phyloP scores from a whole-genome alignment of 2,329 filamentous ascomycete species.

The Fusarium torulosum region DNA sequence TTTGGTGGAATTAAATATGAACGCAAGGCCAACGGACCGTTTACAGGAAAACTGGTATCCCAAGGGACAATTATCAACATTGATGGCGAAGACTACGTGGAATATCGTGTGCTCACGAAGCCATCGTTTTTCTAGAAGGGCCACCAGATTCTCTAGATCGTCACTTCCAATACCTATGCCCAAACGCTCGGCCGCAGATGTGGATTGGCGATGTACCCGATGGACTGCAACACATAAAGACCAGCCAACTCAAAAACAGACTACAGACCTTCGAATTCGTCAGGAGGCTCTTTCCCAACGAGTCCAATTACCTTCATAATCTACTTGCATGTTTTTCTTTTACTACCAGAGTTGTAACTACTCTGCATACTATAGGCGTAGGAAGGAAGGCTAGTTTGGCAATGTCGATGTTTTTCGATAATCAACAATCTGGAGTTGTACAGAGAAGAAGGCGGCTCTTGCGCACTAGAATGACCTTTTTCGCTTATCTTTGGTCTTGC shows the following conservation, averaged over 20 bases:
- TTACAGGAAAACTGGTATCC: slow-evolving; percentile 73
- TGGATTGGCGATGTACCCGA: not conserved
- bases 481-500: not conserved
- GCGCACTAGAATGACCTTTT: slow-evolving; percentile 38
- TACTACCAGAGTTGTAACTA: not conserved
- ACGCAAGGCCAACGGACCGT: slow-evolving; percentile 70
- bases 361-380: slow-evolving; percentile 30
- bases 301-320: not conserved
- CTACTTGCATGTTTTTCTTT: not conserved
- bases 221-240: not conserved
- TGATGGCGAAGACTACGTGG: slow-evolving; percentile 75
- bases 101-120: slow-evolving; percentile 74
- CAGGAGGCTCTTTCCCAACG: not conserved
- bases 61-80: slow-evolving; percentile 72
- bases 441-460: slow-evolving; percentile 18
- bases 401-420: slow-evolving; percentile 18
- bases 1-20: slow-evolving; percentile 72
- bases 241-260: too few relatives aligned
- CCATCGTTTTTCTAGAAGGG: slow-evolving; percentile 67
- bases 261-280: not conserved
- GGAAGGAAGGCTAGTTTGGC: slow-evolving; percentile 20
- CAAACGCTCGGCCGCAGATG: too few relatives aligned
- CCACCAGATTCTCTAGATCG: not conserved
- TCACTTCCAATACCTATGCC: not conserved
- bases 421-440: slow-evolving; percentile 20